Evolutionary conservation across 2,329 filamentous ascomycete genomes (phyloP), one percentile per base, ranked within the genome.

Genomic region (Epichloe uncinata): DNA sequence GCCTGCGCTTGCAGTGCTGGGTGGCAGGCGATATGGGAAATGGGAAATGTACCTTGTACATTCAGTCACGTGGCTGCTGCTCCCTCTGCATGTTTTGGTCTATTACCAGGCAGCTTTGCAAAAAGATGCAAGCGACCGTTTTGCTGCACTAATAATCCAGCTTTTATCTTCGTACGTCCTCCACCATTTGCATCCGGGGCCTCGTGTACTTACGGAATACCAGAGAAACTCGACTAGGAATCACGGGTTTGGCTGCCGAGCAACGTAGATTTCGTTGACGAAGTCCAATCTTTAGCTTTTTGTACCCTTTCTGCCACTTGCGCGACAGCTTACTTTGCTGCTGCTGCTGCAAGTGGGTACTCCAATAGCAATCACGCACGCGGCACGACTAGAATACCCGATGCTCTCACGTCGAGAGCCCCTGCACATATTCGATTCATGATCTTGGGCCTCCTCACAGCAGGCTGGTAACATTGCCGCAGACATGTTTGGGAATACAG

Each of bases 401-500:
- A 33, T 38, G 47, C 18, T 26, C 26, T 12, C 18, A 15, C 15
- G 4, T 33, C 38, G n/a, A 20, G 15, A 38, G 30, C 8, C 47
- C 33, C 36, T 49, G 44, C 36, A 42, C 35, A 16, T 15, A 18
- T 37, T 42, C 18, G 12, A 37, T 60, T 58, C 50, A 59, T 61
- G 55, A 63, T 57, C 54, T 58, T 55, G 53, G 49, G 54, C 55
- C 55, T 49, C 54, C 54, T 51, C 56, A 48, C 54, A 42, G 40
- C 57, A 58, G 53, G 63, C 59, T 58, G 65, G 63, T 55, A 64
- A 66, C 57, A 58, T 66, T 58, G 61, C 62, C 57, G 64, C 63
- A 62, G 63, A 64, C 57, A 82, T 87, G 83, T 82, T 82, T 64
- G 70, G 66, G 54, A 75, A 67, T 58, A 64, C 72, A 50, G 68